Percentiles rank a stretch among this genome's conserved stretches.
phyloP scores from a whole-genome alignment of 139 green algal species.

The Auxenochlorella pyrenoidosa region DNA sequence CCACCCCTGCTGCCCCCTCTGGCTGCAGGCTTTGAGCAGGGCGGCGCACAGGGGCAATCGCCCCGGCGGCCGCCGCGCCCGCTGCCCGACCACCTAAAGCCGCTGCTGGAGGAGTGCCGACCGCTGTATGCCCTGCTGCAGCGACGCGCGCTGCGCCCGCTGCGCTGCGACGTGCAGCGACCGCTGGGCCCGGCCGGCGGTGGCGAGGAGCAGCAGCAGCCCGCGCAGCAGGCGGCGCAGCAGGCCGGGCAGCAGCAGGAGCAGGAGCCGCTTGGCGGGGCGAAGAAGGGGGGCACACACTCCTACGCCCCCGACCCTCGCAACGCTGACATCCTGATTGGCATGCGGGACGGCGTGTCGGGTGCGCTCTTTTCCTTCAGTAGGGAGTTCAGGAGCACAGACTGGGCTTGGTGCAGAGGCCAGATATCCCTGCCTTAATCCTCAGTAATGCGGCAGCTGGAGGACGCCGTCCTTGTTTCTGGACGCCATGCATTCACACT shows the following conservation, averaged over 20 bases:
- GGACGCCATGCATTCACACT: too few species aligned
- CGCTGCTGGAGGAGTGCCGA: constrained; percentile 75
- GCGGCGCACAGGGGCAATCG: neutral
- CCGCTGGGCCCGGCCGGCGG: neutral
- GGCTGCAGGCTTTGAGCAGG: constrained; percentile 15
- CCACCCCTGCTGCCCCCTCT: neutral
- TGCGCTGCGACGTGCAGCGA: neutral
- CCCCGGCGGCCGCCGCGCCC: constrained; percentile 23
- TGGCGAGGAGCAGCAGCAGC: neutral
- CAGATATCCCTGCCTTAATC: too few species aligned
- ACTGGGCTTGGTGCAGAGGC: too few species aligned
- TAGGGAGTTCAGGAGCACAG: too few species aligned
- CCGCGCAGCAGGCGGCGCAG: neutral
- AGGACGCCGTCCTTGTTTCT: too few species aligned
- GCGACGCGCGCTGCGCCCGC: constrained; percentile 45
- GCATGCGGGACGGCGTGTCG: constrained; percentile 73
- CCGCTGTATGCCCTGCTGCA: constrained; percentile 63
- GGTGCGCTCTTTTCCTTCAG: too few species aligned
- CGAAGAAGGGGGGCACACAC: constrained; percentile 59
- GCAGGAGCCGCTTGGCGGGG: neutral
- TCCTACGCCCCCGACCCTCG: constrained; percentile 58
- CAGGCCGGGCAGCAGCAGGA: neutral
- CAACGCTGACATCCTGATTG: constrained; percentile 74
- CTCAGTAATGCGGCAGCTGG: too few species aligned
- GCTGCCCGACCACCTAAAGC: constrained; percentile 53